Evolutionary conservation across 1,139 yeast species (phyloP).

Genomic region (Yamadazyma conglobata): DNA sequence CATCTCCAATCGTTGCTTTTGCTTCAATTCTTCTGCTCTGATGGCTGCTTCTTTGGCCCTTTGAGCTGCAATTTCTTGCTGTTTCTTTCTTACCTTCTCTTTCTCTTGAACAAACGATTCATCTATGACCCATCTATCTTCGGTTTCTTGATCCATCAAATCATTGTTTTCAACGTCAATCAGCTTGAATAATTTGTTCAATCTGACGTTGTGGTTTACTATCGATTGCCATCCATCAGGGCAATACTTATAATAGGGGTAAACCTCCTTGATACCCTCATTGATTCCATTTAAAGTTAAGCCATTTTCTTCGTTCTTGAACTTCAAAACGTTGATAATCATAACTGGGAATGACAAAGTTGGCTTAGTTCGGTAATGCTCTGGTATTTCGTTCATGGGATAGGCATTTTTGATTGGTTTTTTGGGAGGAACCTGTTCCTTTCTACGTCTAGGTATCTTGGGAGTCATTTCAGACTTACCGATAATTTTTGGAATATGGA

Average conservation of each 20-base stretch:
- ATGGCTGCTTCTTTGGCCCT: slow-evolving; percentile 56
- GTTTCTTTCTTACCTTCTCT: slow-evolving; percentile 70
- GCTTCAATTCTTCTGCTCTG: slow-evolving; percentile 50
- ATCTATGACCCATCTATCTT: slow-evolving; percentile 92
- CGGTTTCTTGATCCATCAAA: slow-evolving; percentile 64
- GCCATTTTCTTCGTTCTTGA: slow-evolving; percentile 61
- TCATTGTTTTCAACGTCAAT: slow-evolving; percentile 22
- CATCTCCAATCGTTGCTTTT: slow-evolving; percentile 33
- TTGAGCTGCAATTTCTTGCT: slow-evolving; percentile 58
- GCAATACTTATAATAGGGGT: slow-evolving; percentile 89
- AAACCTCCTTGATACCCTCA: slow-evolving; percentile 78
- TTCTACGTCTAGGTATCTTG: slow-evolving; percentile 42
- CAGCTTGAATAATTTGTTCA: slow-evolving; percentile 79
- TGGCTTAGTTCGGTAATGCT: slow-evolving; percentile 80
- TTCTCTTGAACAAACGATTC: slow-evolving; percentile 78
- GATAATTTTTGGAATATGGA: slow-evolving; percentile 30
- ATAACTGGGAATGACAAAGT: slow-evolving; percentile 73
- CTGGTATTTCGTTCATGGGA: slow-evolving; percentile 77
- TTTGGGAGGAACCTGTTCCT: slow-evolving; percentile 18
- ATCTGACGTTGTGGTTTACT: slow-evolving; percentile 81
- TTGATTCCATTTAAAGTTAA: slow-evolving; percentile 83
- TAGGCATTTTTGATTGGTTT: slow-evolving; percentile 58
- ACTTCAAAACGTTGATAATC: slow-evolving; percentile 73
- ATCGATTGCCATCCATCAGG: slow-evolving; percentile 98
- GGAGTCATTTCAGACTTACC: slow-evolving; percentile 33